Conservation (phyloP, 768 basidiomycete species). For the Russula sp. region DNA sequence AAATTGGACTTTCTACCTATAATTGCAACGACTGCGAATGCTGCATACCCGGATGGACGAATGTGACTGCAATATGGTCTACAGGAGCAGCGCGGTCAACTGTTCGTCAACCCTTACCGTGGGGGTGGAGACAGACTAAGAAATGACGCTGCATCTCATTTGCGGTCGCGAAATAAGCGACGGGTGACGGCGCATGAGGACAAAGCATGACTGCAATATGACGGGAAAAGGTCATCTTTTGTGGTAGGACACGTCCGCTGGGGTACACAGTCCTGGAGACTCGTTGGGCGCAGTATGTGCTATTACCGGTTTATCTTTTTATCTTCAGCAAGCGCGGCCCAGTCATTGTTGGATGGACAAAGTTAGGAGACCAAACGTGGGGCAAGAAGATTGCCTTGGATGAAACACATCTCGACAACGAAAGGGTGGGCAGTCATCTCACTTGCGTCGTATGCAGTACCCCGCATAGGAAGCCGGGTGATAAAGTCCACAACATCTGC, state of each 20-base stretch:
- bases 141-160: neutral
- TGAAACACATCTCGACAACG: too few relatives aligned
- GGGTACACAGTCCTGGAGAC: too few relatives aligned
- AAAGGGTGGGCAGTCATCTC: neutral
- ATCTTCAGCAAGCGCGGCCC: too few relatives aligned
- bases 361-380: too few relatives aligned
- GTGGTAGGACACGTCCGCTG: neutral
- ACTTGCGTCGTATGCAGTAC: neutral
- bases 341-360: too few relatives aligned
- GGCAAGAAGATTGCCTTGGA: too few relatives aligned
- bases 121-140: neutral
- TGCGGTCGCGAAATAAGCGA: neutral
- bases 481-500: neutral
- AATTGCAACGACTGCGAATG: too few relatives aligned
- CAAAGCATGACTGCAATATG: neutral
- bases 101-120: too few relatives aligned
- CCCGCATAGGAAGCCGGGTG: neutral
- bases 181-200: neutral
- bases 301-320: too few relatives aligned
- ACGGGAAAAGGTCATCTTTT: neutral
- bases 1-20: too few relatives aligned
- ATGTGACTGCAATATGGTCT: neutral
- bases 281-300: neutral
- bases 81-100: neutral
- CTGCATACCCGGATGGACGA: too few relatives aligned